Percentiles rank a stretch among this genome's conserved stretches.
phyloP scores from a whole-genome alignment of 2,329 filamentous ascomycete genomes.

The Talaromyces sp. region DNA sequence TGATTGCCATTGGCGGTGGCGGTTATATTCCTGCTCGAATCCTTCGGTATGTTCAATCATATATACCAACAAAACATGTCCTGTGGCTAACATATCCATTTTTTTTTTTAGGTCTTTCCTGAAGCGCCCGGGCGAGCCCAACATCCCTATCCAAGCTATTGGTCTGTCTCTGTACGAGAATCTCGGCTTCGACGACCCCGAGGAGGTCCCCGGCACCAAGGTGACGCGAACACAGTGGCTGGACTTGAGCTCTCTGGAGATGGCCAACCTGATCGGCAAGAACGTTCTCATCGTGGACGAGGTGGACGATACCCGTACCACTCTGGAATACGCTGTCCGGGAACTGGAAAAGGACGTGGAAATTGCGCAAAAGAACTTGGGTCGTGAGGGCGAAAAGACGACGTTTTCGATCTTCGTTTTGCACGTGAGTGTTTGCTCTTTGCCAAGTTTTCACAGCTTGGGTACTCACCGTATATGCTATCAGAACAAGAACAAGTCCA shows the following conservation, averaged over 20 bases:
- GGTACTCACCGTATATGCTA: constrained; percentile 8
- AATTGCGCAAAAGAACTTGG: constrained; percentile 66
- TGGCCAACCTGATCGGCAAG: constrained; percentile 86
- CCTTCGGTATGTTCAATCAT: constrained; percentile 55
- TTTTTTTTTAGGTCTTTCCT: constrained; percentile 66
- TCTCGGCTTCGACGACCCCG: constrained; percentile 57
- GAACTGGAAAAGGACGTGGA: constrained; percentile 95
- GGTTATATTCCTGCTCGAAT: constrained; percentile 97
- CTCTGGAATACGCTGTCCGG: constrained; percentile 86
- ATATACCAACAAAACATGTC: background rate
- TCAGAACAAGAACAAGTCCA: constrained; percentile 89
- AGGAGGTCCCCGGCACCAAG: constrained; percentile 82
- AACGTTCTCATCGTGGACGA: constrained; percentile 90
- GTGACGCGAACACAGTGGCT: constrained; percentile 98
- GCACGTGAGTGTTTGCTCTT: constrained; percentile 58
- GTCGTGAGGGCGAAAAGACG: constrained; percentile 65
- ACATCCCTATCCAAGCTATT: constrained; percentile 99
- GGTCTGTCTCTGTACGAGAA: constrained; percentile 94
- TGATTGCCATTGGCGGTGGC: constrained; percentile 96
- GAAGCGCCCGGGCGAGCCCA: constrained; percentile 76
- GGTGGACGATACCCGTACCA: constrained; percentile 92
- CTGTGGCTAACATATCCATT: background rate
- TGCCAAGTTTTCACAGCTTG: background rate
- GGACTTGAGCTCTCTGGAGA: constrained; percentile 78
- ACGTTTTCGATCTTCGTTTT: constrained; percentile 93